phyloP scores from a whole-genome alignment of 345 rosid species.

The Mercurialis annua region DNA sequence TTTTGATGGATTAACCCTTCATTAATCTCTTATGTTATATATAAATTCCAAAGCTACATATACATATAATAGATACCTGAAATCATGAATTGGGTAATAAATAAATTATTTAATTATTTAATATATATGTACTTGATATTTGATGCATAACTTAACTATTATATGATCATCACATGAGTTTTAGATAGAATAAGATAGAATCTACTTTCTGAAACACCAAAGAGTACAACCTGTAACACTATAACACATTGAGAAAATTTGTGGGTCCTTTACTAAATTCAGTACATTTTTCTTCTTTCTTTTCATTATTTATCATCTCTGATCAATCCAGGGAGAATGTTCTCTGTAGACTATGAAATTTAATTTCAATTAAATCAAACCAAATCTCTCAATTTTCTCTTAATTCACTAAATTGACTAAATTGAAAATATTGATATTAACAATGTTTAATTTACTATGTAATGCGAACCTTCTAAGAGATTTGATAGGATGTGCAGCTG shows the following conservation, averaged over 20 bases:
- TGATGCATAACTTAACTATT: no score
- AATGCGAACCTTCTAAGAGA: no score
- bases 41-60: neutral
- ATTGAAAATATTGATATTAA: no score
- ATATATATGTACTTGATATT: neutral
- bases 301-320: neutral
- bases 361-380: no score
- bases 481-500: no score
- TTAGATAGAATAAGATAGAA: constrained; percentile 12
- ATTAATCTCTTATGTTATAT: neutral
- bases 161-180: neutral
- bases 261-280: neutral
- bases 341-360: constrained; percentile 2
- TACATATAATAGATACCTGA: neutral
- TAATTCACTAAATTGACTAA: no score
- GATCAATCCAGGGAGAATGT: constrained; percentile 29
- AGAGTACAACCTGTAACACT: neutral
- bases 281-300: neutral
- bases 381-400: no score
- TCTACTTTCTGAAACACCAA: constrained; percentile 9
- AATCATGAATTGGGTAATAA: neutral
- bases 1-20: accelerated
- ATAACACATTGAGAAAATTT: neutral
- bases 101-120: neutral
- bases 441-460: no score